Conservation (phyloP, 2,329 filamentous ascomycete species). For the Colletotrichum godetiae region DNA sequence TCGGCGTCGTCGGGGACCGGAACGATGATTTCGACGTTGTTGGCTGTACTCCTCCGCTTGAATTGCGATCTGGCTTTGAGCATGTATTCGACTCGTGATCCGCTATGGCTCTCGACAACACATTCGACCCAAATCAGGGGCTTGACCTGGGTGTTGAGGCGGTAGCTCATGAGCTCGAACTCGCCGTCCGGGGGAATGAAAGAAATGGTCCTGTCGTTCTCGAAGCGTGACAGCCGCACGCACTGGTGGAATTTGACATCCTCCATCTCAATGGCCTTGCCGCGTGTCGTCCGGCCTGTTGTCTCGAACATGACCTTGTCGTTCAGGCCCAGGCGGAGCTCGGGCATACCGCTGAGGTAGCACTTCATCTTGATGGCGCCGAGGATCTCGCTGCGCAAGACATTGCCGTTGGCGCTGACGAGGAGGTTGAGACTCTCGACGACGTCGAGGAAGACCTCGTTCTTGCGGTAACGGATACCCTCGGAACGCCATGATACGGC, state of each 20-base stretch:
- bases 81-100: slow-evolving; percentile 98
- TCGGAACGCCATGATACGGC: slow-evolving; percentile 98
- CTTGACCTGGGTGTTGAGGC: slow-evolving; percentile 98
- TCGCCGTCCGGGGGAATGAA: slow-evolving; percentile 99
- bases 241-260: slow-evolving; percentile 99
- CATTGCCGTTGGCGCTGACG: slow-evolving; percentile 93
- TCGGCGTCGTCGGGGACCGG: slow-evolving; percentile 98
- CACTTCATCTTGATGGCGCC: slow-evolving; percentile 99
- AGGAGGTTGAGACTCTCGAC: slow-evolving; percentile 96
- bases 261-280: slow-evolving; percentile 99
- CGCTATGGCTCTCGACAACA: slow-evolving; percentile 94
- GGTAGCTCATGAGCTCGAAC: slow-evolving; percentile 99
- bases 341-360: slow-evolving; percentile 98
- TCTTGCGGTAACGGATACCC: slow-evolving; percentile 98
- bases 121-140: slow-evolving; percentile 99
- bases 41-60: slow-evolving; percentile 96
- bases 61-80: slow-evolving; percentile 98
- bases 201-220: slow-evolving; percentile 98
- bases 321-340: slow-evolving; percentile 92
- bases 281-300: slow-evolving; percentile 90
- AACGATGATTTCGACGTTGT: slow-evolving; percentile 98
- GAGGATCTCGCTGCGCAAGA: slow-evolving; percentile 94
- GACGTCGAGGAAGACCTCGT: slow-evolving; percentile 98
- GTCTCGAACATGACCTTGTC: slow-evolving; percentile 99
- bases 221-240: slow-evolving; percentile 93